Percentiles rank a stretch among this genome's conserved stretches.
Evolutionary conservation across 768 basidiomycete genomes (phyloP).

Genomic region (Piloderma croceum): DNA sequence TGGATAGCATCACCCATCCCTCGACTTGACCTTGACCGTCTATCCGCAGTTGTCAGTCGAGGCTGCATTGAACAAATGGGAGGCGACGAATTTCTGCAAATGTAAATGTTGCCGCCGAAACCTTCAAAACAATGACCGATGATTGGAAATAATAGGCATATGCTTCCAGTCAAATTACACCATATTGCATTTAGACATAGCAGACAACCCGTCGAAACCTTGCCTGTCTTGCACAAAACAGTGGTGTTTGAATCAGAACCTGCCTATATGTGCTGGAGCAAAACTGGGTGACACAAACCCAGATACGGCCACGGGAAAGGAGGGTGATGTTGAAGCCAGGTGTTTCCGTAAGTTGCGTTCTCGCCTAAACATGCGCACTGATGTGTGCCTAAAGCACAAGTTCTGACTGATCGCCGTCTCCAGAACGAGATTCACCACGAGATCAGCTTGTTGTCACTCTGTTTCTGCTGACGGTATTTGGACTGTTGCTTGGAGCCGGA

Average conservation of each 20-base stretch:
- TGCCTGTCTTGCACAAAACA: constrained; percentile 92
- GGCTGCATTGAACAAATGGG: constrained; percentile 66
- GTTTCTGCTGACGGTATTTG: constrained; percentile 84
- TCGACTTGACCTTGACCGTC: constrained; percentile 1
- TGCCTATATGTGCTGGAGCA: constrained; percentile 77
- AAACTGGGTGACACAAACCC: constrained; percentile 82
- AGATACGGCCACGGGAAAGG: constrained; percentile 90
- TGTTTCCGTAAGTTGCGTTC: constrained; percentile 76
- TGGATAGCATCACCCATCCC: too few species aligned
- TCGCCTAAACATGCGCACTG: constrained; percentile 3
- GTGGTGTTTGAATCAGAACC: constrained; percentile 91
- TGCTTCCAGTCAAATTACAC: constrained; percentile 86
- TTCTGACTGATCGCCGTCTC: constrained; percentile 18
- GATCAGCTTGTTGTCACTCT: constrained; percentile 91
- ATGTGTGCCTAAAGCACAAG: not conserved
- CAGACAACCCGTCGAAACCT: constrained; percentile 83
- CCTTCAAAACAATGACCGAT: constrained; percentile 7
- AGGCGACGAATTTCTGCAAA: constrained; percentile 89
- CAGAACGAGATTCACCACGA: constrained; percentile 92
- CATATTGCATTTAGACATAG: constrained; percentile 73
- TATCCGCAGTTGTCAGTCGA: constrained; percentile 32
- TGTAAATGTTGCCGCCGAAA: constrained; percentile 45
- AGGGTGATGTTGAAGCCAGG: constrained; percentile 91
- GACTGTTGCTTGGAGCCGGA: constrained; percentile 77
- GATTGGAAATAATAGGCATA: constrained; percentile 53